Evolutionary conservation across 805 yeast species (phyloP), one percentile per base, ranked within the genome.

Genomic region (Dipodascus geniculatus): DNA sequence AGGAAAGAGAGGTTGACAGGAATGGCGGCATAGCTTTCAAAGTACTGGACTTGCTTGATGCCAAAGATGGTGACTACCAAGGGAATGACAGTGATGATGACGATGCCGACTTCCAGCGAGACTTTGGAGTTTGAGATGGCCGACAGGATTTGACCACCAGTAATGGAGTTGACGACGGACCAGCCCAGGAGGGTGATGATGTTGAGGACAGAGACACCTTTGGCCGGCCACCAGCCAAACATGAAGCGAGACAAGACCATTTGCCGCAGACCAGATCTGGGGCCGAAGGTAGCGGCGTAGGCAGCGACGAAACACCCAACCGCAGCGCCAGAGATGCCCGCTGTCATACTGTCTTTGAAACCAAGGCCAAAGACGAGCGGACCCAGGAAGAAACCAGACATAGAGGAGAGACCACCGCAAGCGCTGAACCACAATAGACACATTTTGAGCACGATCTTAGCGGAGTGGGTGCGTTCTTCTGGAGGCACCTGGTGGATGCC

Each of bases 151-250:
- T 88, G 89, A 19, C 96, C 96, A 42, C 95, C 96, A 54, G 87
- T 82, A 50, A 87, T 93, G 60, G 85, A 79, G 64, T 87, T 87
- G n/a, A 87, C 89, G 35, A 88, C 82, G n/a, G 91, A 80, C 96
- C 96, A 88, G n/a, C 96, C 96, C 60, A 86, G 65, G 16, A 84
- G 83, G 51, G 96, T 95, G 48, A 85, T 67, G 55, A 85, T 80
- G 48, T 87, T 78, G 42, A 85, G 78, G 47, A 88, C 66, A 3
- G 87, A 82, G 49, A 87, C 85, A 53, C 87, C 71, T 65, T 85
- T 83, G 42, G 88, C 89, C 59, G 82, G 80, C 83, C 84, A 85
- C 81, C 90, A 83, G 1, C 96, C 96, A 65, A 87, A 88, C 49
- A 87, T 70, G 60, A 76, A 87, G 57, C 95, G 74, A 1, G 89